Base-by-base conservation (phyloP, 1,284 basidiomycete species). In the Meira miltonrushii region DNA sequence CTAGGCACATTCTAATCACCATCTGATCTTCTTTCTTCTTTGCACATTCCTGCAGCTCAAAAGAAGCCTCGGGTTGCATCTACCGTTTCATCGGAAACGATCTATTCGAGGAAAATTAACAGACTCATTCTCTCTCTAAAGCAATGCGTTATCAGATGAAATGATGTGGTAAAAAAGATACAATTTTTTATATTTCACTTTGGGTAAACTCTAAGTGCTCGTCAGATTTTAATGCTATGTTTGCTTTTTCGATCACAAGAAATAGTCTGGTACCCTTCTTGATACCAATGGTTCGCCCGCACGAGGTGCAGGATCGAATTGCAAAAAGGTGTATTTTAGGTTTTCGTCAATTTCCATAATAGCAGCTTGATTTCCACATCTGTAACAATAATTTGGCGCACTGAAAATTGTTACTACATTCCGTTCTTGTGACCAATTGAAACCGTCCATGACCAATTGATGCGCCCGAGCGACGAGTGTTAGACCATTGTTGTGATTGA, bases 281-380 rank as follows among this genome's bases (percentile, higher is more conserved):
- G 93, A 92, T 65, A 99, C 94, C 60, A 99, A 86, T 50, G 94
- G 94, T 81, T 98, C 95, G 69, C 94, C 95, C 71, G 94, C 92
- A 79, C 94, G 85, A 70, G 95, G 94, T 69, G 94, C 94, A 73
- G 94, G 94, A 81, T 99, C 94, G 80, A 98, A 99, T 86, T 99
- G 94, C 80, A 99, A 62, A 33, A 92, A 92, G 81, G 88, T 92
- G 80, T 92, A 92, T 64, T 90, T 90, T 85, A 93, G 83, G 83
- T 92, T 92, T 84, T 98, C 95, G 81, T 98, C 94, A 80, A 98
- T 96, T 82, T 98, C 94, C 88, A 99, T 95, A 79, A 99, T 99
- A 52, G 95, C 95, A 51, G 94, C 94, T 79, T 98, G 95, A 81
- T 99, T 99, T 58, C 94, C 94, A 79, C 95, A 98, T 79, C 95